Base-by-base conservation (phyloP, 2,329 filamentous ascomycete species). In the Cephalotrichum gorgonifer region DNA sequence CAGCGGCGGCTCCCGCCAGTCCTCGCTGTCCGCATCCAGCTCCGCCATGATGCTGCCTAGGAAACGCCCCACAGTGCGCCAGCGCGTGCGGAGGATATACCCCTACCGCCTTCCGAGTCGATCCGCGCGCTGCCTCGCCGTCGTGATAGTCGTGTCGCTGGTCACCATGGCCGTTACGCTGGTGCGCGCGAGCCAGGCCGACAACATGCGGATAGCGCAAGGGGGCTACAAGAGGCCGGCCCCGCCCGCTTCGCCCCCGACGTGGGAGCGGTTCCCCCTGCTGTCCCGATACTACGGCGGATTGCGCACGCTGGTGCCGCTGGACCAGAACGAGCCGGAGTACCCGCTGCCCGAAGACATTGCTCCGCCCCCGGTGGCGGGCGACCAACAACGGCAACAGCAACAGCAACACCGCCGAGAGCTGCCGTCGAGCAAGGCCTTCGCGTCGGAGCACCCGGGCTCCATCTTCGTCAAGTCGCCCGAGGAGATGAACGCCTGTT, bases 271-370 rank as follows among this genome's bases (percentile, higher is more conserved):
- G 9, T 97, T 95, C 61, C 80, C 82, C 0, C 94, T 95, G 59
- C 65, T 98, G 53, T 84, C 83, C 52, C 78, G 90, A 54, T 98
- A 96, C 62, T 93, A 96, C 62, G 91, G 89, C 14, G 93, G 93
- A 1, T 75, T 98, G 51, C 76, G 83, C 54, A 85, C 78, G 0
- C 61, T 98, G 53, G 78, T 86, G 0, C 66, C 79, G 0, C 68
- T 81, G 25, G 64, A 73, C 14, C 71, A 86, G 44, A 91, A 90
- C 55, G 70, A 75, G 9, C 84, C 90, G 0, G 87, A 97, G 60
- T 97, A 95, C 60, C 91, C 93, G 1, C 73, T 75, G 7, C 66
- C 47, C 3, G 47, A 54, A 43, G 47, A 45, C 17, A 17, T 55
- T 30, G 33, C 42, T 33, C 28, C 43, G 8, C 27, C 48, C 5